Evolutionary conservation across 2,329 filamentous ascomycete genomes (phyloP).

Genomic region (Ascochyta clinopodiicola): DNA sequence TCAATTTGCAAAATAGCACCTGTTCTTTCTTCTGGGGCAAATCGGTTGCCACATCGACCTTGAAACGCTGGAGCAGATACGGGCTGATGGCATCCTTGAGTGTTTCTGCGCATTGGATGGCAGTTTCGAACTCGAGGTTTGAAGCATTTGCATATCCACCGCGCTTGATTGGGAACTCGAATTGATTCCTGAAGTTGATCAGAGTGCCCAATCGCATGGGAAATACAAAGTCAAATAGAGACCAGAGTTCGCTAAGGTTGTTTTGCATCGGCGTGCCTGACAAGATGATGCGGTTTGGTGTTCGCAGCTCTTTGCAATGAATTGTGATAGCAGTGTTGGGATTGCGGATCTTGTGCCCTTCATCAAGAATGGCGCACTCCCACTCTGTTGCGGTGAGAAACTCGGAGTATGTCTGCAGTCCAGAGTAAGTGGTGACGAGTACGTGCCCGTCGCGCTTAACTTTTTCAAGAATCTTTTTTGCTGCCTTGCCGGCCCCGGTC

Average conservation of each 20-base stretch:
- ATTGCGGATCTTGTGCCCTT: slow-evolving; percentile 98
- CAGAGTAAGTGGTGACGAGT: slow-evolving; percentile 93
- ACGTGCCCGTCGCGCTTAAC: slow-evolving; percentile 88
- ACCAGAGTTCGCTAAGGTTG: slow-evolving; percentile 94
- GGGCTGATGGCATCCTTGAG: slow-evolving; percentile 93
- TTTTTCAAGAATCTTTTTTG: slow-evolving; percentile 79
- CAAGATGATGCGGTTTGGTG: slow-evolving; percentile 87
- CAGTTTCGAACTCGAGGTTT: slow-evolving; percentile 92
- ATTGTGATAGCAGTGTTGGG: slow-evolving; percentile 95
- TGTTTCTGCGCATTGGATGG: slow-evolving; percentile 90
- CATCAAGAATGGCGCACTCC: slow-evolving; percentile 93
- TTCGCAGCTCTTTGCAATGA: slow-evolving; percentile 91
- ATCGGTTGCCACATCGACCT: slow-evolving; percentile 91
- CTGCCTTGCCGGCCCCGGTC: slow-evolving; percentile 70
- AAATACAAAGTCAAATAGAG: slow-evolving; percentile 95
- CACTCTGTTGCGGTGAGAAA: slow-evolving; percentile 83
- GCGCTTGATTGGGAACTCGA: slow-evolving; percentile 90
- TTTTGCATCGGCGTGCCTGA: slow-evolving; percentile 99
- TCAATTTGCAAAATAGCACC: slow-evolving; percentile 94
- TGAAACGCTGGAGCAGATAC: slow-evolving; percentile 89
- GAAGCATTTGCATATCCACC: slow-evolving; percentile 96
- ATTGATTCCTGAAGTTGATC: slow-evolving; percentile 87
- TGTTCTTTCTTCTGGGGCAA: slow-evolving; percentile 95
- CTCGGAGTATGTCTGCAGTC: slow-evolving; percentile 89
- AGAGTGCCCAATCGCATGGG: slow-evolving; percentile 94